Evolutionary conservation across 345 rosid genomes (phyloP).

Genomic region (Eucalyptus pumila): DNA sequence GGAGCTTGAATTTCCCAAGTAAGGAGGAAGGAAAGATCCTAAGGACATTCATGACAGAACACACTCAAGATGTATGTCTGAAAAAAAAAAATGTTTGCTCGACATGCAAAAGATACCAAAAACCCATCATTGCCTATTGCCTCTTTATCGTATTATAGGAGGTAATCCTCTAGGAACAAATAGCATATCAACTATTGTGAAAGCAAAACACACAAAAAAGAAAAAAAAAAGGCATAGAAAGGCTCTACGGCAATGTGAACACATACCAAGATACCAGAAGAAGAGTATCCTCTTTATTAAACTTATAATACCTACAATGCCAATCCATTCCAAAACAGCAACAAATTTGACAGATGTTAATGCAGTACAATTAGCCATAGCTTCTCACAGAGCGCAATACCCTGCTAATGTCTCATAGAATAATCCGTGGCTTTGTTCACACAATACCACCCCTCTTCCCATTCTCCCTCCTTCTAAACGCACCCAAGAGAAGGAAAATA

Average conservation of each 20-base stretch:
- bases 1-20: neutral
- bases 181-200: neutral
- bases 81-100: neutral
- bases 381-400: neutral
- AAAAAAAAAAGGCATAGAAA: neutral
- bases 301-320: neutral
- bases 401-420: neutral
- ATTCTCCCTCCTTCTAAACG: neutral
- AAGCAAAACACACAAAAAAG: neutral
- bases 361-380: neutral
- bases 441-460: neutral
- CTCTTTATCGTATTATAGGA: neutral
- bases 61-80: neutral
- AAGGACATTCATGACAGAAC: neutral
- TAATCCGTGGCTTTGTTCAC: neutral
- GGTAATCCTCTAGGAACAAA: neutral
- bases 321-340: neutral
- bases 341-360: neutral
- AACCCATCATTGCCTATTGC: neutral
- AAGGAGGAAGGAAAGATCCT: neutral
- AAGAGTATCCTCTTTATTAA: neutral
- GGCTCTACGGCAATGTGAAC: neutral
- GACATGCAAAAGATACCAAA: neutral
- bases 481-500: neutral
- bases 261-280: neutral